Conservation (phyloP, 2,329 filamentous ascomycete species). For the Alternaria sp. region DNA sequence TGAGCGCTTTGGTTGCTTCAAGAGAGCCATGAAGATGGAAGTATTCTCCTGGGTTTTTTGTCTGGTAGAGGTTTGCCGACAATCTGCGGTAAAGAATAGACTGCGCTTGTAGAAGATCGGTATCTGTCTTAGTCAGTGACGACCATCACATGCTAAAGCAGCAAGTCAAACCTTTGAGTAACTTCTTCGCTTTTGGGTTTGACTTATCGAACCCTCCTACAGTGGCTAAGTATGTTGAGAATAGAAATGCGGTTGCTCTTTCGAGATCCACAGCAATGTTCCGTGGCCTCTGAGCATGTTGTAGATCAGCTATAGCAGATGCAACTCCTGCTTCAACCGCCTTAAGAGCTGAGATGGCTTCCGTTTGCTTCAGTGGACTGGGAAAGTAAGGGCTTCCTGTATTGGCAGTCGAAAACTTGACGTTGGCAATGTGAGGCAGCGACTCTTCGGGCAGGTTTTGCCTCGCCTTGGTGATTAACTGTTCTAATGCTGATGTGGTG, state of each 20-base stretch:
- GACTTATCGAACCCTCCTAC: slow-evolving; percentile 60
- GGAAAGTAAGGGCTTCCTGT: slow-evolving; percentile 52
- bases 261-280: slow-evolving; percentile 63
- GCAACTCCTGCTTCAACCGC: slow-evolving; percentile 68
- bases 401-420: slow-evolving; percentile 48
- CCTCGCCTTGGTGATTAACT: slow-evolving; percentile 43
- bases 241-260: slow-evolving; percentile 63
- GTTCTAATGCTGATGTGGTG: slow-evolving; percentile 43
- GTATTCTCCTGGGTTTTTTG: slow-evolving; percentile 70
- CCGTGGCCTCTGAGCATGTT: slow-evolving; percentile 54
- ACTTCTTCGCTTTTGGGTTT: slow-evolving; percentile 56
- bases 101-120: slow-evolving; percentile 74
- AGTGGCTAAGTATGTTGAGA: slow-evolving; percentile 66
- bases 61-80: slow-evolving; percentile 76
- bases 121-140: slow-evolving; percentile 61
- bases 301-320: slow-evolving; percentile 66
- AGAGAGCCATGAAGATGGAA: slow-evolving; percentile 80
- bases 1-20: slow-evolving; percentile 72
- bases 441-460: slow-evolving; percentile 47
- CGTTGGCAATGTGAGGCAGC: slow-evolving; percentile 37
- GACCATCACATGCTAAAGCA: background rate
- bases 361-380: slow-evolving; percentile 61
- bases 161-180: slow-evolving; percentile 51
- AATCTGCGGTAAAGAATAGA: slow-evolving; percentile 75
- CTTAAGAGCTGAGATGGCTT: slow-evolving; percentile 64